phyloP scores from a whole-genome alignment of 2,329 filamentous ascomycete species.

The Chalaropsis thielavioides region DNA sequence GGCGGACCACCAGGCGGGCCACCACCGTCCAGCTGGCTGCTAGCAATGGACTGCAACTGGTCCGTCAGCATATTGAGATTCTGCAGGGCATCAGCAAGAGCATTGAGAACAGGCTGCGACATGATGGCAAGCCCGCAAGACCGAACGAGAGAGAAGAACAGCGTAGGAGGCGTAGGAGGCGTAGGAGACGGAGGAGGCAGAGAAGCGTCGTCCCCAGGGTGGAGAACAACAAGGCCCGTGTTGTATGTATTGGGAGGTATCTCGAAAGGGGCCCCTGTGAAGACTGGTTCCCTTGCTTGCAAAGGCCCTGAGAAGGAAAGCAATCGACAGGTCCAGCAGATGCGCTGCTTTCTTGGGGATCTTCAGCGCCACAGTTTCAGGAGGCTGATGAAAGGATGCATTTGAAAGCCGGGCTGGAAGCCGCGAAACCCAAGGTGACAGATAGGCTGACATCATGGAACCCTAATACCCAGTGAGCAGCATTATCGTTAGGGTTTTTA shows the following conservation, averaged over 20 bases:
- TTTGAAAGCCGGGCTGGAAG: not conserved
- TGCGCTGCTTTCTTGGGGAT: not conserved
- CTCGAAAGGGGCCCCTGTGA: not conserved
- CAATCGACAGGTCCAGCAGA: not conserved
- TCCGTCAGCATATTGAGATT: conserved; percentile 4
- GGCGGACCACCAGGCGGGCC: no score
- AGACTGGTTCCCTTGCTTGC: not conserved
- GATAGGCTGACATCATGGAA: not conserved
- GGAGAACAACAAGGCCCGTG: not conserved
- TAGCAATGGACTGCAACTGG: not conserved
- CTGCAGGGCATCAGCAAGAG: not conserved
- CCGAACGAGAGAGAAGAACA: not conserved
- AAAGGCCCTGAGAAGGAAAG: not conserved
- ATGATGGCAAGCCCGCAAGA: not conserved
- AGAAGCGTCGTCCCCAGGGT: not conserved
- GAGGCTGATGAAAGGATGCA: not conserved
- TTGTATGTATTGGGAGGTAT: conserved; percentile 1
- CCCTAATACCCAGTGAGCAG: not conserved
- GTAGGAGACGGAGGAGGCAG: not conserved
- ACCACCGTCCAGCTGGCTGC: not conserved
- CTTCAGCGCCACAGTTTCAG: not conserved
- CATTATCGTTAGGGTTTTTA: not conserved
- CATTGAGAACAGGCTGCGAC: not conserved
- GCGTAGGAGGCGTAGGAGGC: no score
- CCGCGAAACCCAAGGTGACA: not conserved